Base-by-base conservation (phyloP, 2,329 filamentous ascomycete species). In the Apiospora rasikravindrae region DNA sequence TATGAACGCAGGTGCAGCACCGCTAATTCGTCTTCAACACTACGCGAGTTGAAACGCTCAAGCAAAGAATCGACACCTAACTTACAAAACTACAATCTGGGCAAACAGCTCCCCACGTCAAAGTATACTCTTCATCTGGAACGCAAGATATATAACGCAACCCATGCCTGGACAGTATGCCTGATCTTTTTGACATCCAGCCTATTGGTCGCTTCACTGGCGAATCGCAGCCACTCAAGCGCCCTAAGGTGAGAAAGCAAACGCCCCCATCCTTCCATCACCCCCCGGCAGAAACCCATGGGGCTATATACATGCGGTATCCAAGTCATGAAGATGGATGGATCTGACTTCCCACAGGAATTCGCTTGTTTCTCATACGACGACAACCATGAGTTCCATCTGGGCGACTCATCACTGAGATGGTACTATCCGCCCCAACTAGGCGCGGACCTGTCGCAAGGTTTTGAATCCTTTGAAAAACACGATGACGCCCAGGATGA, bases 361-460 rank as follows among this genome's bases (percentile, higher is more conserved):
- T 93, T 99, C 75, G 89, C 96, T 4, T 94, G 88, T 83, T 99
- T 98, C 83, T 98, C 96, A 11, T 98, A 96, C 82, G 94, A 98
- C 80, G 90, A 95, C 64, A 86, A 95, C 40, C 96, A 96, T 80
- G 82, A 89, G 70, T 95, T 95, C 78, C 91, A 87, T 68, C 88
- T 92, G 4, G 94, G 94, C 74, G 92, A 93, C 73, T 93, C 92
- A 3, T 96, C 94, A 0, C 80, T 99, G 75, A 91, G 91, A 75
- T 98, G 96, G 84, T 98, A 98, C 82, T 96, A 98, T 78, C 92
- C 94, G 2, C 94, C 93, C 0, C 83, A 81, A 40, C 81, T 96
- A 1, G 90, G 91, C 11, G 88, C 89, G 8, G 92, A 98, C 81
- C 86, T 99, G 49, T 96, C 91, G 29, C 86, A 87, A 47, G 96